phyloP scores from a whole-genome alignment of 768 basidiomycete genomes.

The Melanogaster broomeanus region DNA sequence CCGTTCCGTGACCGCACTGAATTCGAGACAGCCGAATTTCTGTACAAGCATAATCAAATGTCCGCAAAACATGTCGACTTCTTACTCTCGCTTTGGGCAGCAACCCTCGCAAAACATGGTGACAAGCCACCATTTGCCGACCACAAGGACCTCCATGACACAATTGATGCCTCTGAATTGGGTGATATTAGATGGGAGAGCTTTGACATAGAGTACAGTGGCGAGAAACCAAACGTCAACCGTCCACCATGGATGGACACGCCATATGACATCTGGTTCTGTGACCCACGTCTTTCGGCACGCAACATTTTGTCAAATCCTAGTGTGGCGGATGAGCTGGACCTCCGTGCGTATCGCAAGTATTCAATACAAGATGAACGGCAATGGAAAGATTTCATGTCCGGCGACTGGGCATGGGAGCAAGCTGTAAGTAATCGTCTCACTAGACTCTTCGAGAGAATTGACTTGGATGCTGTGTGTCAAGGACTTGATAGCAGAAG shows the following conservation, averaged over 20 bases:
- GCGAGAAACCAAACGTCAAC: constrained; percentile 11
- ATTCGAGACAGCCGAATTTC: no score
- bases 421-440: not conserved
- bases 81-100: constrained; percentile 27
- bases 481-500: constrained; percentile 28
- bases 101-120: constrained; percentile 1
- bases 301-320: constrained; percentile 23
- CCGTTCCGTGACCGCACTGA: constrained; percentile 12
- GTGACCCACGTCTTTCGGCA: constrained; percentile 15
- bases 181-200: constrained; percentile 32
- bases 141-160: constrained; percentile 19
- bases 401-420: not conserved
- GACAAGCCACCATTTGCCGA: constrained; percentile 19
- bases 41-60: no score
- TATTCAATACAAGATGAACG: not conserved
- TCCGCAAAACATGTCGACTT: constrained; percentile 23
- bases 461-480: not conserved
- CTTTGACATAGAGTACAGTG: constrained; percentile 15
- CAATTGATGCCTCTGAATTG: constrained; percentile 25
- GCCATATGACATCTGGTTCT: constrained; percentile 29
- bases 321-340: constrained; percentile 20
- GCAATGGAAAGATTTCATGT: no score
- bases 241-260: constrained; percentile 28
- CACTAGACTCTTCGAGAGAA: not conserved
- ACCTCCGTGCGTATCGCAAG: constrained; percentile 15